phyloP scores from a whole-genome alignment of 495 filamentous ascomycete genomes.

The Hypoxylon trugodes region DNA sequence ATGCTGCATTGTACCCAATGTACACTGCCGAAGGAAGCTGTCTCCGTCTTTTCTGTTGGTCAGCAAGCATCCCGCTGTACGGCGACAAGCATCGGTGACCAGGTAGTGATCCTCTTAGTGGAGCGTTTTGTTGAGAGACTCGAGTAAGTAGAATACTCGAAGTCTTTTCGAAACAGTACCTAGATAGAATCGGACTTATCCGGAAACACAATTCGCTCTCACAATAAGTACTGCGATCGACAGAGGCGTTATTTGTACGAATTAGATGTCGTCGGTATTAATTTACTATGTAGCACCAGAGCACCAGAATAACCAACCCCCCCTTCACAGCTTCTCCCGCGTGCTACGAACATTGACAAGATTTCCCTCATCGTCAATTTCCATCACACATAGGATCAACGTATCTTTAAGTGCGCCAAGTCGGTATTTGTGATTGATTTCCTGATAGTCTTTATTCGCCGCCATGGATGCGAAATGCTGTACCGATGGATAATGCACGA shows the following conservation, averaged over 20 bases:
- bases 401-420: slow-evolving; percentile 68
- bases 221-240: too few species aligned
- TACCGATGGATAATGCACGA: slow-evolving; percentile 73
- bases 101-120: neutral
- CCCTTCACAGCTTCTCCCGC: slow-evolving; percentile 22
- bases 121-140: too few species aligned
- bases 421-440: slow-evolving; percentile 64
- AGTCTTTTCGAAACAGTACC: too few species aligned
- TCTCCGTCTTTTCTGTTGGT: too few species aligned
- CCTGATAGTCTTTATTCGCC: slow-evolving; percentile 69
- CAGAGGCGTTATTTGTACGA: too few species aligned
- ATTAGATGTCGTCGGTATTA: too few species aligned
- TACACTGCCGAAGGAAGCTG: neutral
- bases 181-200: too few species aligned
- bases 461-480: slow-evolving; percentile 71
- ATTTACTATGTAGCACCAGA: too few species aligned
- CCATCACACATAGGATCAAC: slow-evolving; percentile 68
- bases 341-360: neutral
- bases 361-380: slow-evolving; percentile 51
- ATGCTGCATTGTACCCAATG: too few species aligned
- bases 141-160: too few species aligned
- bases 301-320: too few species aligned
- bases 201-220: too few species aligned
- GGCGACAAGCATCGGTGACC: neutral
- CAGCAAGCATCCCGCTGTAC: neutral